phyloP scores from a whole-genome alignment of 257 asterid species.

The Solanum chmielewskii region DNA sequence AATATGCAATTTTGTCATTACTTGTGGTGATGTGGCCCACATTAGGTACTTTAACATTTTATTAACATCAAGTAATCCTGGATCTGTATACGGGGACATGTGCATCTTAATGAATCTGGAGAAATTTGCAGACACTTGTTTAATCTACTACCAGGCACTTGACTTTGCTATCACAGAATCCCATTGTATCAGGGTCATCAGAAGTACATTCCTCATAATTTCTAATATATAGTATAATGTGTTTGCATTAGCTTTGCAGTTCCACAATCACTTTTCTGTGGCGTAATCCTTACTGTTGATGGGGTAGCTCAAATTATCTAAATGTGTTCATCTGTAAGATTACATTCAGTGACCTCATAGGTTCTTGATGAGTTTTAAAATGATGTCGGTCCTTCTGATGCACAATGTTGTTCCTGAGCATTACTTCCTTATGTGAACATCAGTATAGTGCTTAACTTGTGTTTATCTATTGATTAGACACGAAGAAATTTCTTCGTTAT shows the following conservation, averaged over 20 bases:
- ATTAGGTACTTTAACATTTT: not conserved
- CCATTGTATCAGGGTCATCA: not conserved
- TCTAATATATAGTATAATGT: not conserved
- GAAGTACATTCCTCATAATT: not conserved
- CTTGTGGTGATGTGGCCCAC: not conserved
- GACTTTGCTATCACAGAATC: not conserved
- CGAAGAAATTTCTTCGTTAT: not conserved
- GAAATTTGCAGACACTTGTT: not conserved
- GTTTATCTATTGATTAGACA: not conserved
- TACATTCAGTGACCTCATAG: not conserved
- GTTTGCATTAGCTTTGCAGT: not conserved
- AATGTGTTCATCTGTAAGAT: not conserved
- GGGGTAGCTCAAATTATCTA: not conserved
- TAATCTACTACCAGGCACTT: not conserved
- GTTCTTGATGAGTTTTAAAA: not conserved
- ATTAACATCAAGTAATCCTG: not conserved
- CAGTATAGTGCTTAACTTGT: not conserved
- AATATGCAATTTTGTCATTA: not conserved
- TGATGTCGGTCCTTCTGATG: not conserved
- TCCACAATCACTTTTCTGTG: not conserved
- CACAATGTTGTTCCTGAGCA: not conserved
- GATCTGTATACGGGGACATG: not conserved
- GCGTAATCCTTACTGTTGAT: not conserved
- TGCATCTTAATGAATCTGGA: not conserved
- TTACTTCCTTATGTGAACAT: not conserved